Evolutionary conservation across 1,139 yeast species (phyloP), one percentile per base, ranked within the genome.

Genomic region (Scheffersomyces lignicola): DNA sequence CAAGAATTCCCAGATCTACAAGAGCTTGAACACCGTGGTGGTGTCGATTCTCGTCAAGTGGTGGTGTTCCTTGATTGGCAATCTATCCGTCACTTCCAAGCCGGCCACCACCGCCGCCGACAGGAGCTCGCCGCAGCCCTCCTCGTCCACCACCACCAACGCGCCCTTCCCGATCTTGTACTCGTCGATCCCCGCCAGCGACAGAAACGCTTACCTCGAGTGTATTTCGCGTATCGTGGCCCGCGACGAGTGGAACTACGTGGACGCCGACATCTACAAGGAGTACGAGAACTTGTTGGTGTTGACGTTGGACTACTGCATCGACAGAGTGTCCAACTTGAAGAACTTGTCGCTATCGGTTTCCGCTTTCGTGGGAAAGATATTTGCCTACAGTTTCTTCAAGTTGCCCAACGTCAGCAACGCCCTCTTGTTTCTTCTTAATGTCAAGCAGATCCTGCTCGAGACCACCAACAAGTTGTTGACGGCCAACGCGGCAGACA

Each of bases 341-440:
- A 83, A 83, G 52, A 69, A 69, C 7, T 61, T 82, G 6, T 72
- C 90, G 1, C 58, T 81, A 7, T 67, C 84, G 4, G 58, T 80
- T 12, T 73, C 81, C 17, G 94, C 94, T 2, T 85, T 86, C 51
- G 69, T 82, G n/a, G 95, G 95, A 8, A 86, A 87, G 51, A 75
- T 83, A 1, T 76, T 87, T 55, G 90, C 94, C 1, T 76, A 78
- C 50, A 63, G 80, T 10, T 86, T 73, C 47, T 76, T 80, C 51
- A 65, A 73, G 43, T 53, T 84, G 2, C 82, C 83, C 0, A 69
- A 75, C n/a, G 78, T 83, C 5, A 77, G 85, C 11, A 68, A 66
- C 29, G 82, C 85, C 1, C 58, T 87, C 24, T 58, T 85, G 28
- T 81, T 81, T 43, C 54, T 81, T 14, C 60, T 86, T 31, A 79